Evolutionary conservation across 2,329 filamentous ascomycete species (phyloP).

Genomic region (Drechslera avenae): DNA sequence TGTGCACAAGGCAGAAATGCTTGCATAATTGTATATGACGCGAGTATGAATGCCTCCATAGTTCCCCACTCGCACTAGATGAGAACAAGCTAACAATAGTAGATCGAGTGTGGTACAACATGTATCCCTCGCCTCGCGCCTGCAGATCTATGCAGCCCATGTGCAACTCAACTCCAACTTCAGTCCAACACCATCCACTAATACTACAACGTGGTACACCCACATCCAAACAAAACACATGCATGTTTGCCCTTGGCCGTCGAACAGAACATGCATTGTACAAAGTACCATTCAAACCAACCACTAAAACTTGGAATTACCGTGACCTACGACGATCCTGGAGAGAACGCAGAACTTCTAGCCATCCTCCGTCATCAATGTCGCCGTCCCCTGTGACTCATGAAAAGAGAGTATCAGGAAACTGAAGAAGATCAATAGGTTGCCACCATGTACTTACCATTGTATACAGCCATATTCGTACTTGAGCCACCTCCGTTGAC

Average conservation of each 20-base stretch:
- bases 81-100: slow-evolving; percentile 9
- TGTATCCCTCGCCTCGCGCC: slow-evolving; percentile 9
- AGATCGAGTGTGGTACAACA: slow-evolving; percentile 2
- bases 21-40: background rate
- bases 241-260: background rate
- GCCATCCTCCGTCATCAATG: slow-evolving; percentile 40
- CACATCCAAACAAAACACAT: background rate
- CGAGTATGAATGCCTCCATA: background rate
- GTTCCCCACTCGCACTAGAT: background rate
- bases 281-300: slow-evolving; percentile 17
- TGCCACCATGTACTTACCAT: slow-evolving; percentile 43
- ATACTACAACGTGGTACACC: slow-evolving; percentile 3
- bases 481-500: slow-evolving; percentile 32
- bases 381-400: slow-evolving; percentile 32
- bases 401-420: slow-evolving; percentile 34
- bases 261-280: slow-evolving; percentile 23
- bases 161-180: slow-evolving; percentile 10
- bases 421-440: slow-evolving; percentile 35
- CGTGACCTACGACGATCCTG: slow-evolving; percentile 30
- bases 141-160: slow-evolving; percentile 14
- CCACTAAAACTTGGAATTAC: slow-evolving; percentile 13
- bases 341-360: slow-evolving; percentile 37
- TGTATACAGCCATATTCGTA: slow-evolving; percentile 27
- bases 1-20: background rate
- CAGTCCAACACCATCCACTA: slow-evolving; percentile 2